Evolutionary conservation across 192 early-diverging fungal genomes (phyloP).

Genomic region (Thamnidium elegans): DNA sequence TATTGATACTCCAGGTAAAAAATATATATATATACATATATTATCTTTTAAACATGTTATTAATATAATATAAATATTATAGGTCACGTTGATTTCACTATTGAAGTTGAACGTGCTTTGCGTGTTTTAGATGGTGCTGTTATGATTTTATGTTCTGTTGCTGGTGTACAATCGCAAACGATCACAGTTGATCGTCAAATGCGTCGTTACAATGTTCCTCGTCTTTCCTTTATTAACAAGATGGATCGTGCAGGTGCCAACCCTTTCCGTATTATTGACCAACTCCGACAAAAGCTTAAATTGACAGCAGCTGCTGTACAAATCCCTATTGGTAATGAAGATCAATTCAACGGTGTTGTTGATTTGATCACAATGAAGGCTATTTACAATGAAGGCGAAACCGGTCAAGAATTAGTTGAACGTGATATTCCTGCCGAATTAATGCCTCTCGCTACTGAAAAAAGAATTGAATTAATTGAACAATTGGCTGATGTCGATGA

Average conservation of each 20-base stretch:
- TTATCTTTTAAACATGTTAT: background rate
- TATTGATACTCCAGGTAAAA: conserved; percentile 82
- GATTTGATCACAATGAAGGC: conserved; percentile 88
- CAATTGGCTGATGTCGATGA: conserved; percentile 83
- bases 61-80: background rate
- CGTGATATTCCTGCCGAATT: conserved; percentile 68
- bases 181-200: conserved; percentile 90
- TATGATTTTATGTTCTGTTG: conserved; percentile 79
- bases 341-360: conserved; percentile 84
- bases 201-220: conserved; percentile 84
- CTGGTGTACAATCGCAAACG: conserved; percentile 84
- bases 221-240: conserved; percentile 88
- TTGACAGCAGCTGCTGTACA: conserved; percentile 76
- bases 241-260: conserved; percentile 90
- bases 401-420: conserved; percentile 76
- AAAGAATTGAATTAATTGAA: conserved; percentile 72
- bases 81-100: conserved; percentile 89
- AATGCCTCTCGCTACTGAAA: conserved; percentile 59
- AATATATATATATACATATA: background rate
- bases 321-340: conserved; percentile 86
- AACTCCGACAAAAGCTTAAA: conserved; percentile 76
- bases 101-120: conserved; percentile 85
- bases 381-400: conserved; percentile 83
- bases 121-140: conserved; percentile 87
- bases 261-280: conserved; percentile 74